Conservation (phyloP, 805 yeast genomes). For the Spathaspora hagerdaliae region DNA sequence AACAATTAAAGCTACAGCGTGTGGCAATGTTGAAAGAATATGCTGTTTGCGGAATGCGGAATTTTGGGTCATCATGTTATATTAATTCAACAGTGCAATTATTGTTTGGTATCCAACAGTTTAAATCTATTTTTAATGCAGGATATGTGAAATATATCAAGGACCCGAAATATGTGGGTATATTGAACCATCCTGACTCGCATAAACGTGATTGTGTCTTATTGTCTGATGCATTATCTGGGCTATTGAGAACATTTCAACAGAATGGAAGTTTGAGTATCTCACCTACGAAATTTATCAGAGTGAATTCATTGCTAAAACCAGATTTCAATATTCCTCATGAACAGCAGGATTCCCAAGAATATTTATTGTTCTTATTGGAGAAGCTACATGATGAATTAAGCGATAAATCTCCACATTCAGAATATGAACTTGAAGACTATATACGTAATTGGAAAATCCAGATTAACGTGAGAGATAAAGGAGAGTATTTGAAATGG, state of each 20-base stretch:
- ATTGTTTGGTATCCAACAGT: slow-evolving; percentile 49
- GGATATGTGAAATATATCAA: slow-evolving; percentile 42
- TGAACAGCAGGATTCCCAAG: slow-evolving; percentile 82
- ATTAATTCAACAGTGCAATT: slow-evolving; percentile 73
- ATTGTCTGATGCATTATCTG: slow-evolving; percentile 49
- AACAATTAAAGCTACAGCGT: slow-evolving; percentile 11
- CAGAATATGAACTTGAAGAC: slow-evolving; percentile 16
- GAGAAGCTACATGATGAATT: slow-evolving; percentile 70
- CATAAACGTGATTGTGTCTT: slow-evolving; percentile 16
- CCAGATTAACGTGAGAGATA: slow-evolving; percentile 25
- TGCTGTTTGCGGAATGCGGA: slow-evolving; percentile 58
- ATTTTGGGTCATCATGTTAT: slow-evolving; percentile 73
- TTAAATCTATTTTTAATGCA: slow-evolving; percentile 47
- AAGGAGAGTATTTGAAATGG: slow-evolving; percentile 61
- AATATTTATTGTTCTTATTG: slow-evolving; percentile 61
- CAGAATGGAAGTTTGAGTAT: slow-evolving; percentile 57
- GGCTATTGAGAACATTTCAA: slow-evolving; percentile 54
- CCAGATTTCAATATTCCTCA: slow-evolving; percentile 68
- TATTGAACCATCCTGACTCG: slow-evolving; percentile 17
- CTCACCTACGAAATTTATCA: slow-evolving; percentile 62
- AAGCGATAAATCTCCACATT: slow-evolving; percentile 19
- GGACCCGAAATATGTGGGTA: slow-evolving; percentile 22
- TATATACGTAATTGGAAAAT: slow-evolving; percentile 30
- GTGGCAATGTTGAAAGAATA: slow-evolving; percentile 30
- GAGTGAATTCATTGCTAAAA: slow-evolving; percentile 46